Evolutionary conservation across 768 basidiomycete species (phyloP).

Genomic region (Hemileccinum impolitum): DNA sequence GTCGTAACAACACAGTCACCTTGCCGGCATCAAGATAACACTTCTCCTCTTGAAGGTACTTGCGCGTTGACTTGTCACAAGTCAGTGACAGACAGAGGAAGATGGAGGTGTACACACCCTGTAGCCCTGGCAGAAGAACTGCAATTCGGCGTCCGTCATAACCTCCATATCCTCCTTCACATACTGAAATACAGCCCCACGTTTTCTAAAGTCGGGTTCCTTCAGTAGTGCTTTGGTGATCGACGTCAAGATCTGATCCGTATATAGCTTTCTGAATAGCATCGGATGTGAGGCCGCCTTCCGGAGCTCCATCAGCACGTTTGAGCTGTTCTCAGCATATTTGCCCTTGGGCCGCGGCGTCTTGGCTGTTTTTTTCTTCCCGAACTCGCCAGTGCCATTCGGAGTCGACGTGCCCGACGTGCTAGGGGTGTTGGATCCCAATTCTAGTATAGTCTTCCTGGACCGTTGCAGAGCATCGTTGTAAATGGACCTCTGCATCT

Average conservation of each 20-base stretch:
- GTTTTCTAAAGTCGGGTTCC: conserved; percentile 88
- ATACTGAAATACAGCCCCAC: conserved; percentile 72
- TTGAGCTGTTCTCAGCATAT: conserved; percentile 80
- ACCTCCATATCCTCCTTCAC: conserved; percentile 98
- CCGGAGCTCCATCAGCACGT: conserved; percentile 95
- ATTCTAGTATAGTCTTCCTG: conserved; percentile 70
- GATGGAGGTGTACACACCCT: conserved; percentile 51
- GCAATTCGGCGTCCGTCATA: conserved; percentile 97
- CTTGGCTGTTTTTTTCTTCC: conserved; percentile 31
- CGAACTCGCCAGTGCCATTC: conserved; percentile 22
- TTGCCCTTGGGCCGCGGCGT: conserved; percentile 56
- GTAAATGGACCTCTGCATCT: conserved; percentile 80
- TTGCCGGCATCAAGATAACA: conserved; percentile 90
- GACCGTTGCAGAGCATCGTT: conserved; percentile 81
- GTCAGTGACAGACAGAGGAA: conserved; percentile 5
- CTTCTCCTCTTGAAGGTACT: conserved; percentile 67
- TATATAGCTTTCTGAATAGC: conserved; percentile 86
- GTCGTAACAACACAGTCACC: conserved; percentile 64
- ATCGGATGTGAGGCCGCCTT: conserved; percentile 97
- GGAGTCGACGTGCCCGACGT: conserved; percentile 33
- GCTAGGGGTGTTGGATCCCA: conserved; percentile 21
- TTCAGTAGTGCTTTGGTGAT: conserved; percentile 84
- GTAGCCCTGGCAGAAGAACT: conserved; percentile 80
- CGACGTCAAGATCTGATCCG: conserved; percentile 66
- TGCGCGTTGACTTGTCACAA: conserved; percentile 56